Evolutionary conservation across 2,329 filamentous ascomycete species (phyloP).

Genomic region (Cordyceps fumosorosea): DNA sequence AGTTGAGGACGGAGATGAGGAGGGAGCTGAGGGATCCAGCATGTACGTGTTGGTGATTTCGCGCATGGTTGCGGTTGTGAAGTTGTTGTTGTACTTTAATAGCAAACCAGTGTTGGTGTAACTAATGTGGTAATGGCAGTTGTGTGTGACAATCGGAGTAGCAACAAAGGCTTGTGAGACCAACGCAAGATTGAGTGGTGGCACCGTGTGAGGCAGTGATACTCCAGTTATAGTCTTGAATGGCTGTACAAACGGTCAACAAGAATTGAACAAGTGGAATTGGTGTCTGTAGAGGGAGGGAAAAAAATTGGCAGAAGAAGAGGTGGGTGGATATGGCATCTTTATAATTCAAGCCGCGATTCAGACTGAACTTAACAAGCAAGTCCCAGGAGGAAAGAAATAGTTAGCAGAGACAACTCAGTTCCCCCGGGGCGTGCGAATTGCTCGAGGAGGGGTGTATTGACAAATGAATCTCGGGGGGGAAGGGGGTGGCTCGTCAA

Average conservation of each 20-base stretch:
- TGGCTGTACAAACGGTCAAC: not conserved
- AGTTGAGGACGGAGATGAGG: conserved; percentile 8
- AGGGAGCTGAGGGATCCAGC: not conserved
- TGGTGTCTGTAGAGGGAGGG: not conserved
- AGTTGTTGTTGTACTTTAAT: not conserved
- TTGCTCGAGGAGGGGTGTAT: not conserved
- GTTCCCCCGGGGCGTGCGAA: not conserved
- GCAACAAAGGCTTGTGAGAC: not conserved
- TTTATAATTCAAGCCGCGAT: conserved; percentile 11
- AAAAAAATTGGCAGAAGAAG: not conserved
- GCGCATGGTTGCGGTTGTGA: not conserved
- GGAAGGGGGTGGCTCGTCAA: not conserved
- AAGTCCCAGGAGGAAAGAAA: conserved; percentile 1
- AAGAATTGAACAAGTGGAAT: not conserved
- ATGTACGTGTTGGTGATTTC: conserved; percentile 4
- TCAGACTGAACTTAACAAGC: conserved; percentile 2
- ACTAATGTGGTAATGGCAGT: not conserved
- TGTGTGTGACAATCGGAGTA: not conserved
- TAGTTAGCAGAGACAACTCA: not conserved
- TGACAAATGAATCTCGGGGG: not conserved
- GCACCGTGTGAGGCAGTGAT: conserved; percentile 4
- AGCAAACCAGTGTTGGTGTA: not conserved
- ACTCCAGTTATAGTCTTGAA: not conserved
- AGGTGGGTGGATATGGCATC: conserved; percentile 5
- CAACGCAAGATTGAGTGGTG: not conserved